A percentile compares a stretch with the other conserved stretches of the same genome.
Evolutionary conservation across 75 land plant species (phyloP).

Genomic region (Isoetes taiwanensis): DNA sequence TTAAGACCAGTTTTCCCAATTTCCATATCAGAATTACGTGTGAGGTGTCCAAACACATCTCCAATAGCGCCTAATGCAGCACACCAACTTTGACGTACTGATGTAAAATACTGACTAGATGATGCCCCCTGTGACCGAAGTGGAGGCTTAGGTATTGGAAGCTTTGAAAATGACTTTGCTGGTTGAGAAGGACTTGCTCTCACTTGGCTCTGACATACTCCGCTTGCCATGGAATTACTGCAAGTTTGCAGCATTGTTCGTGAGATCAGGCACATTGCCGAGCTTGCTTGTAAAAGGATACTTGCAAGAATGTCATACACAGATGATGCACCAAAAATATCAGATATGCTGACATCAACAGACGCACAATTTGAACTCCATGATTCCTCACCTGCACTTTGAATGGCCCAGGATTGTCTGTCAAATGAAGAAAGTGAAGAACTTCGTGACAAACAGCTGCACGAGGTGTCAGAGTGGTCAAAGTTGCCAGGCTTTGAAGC

Average conservation of each 20-base stretch:
- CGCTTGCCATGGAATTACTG: background rate
- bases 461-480: too few species aligned
- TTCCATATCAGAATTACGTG: background rate
- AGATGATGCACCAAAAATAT: background rate
- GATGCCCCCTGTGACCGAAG: too few species aligned
- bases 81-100: slow-evolving; percentile 18
- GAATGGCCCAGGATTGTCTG: too few species aligned
- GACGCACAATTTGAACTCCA: too few species aligned
- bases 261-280: background rate
- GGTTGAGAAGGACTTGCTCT: background rate
- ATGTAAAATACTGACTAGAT: background rate
- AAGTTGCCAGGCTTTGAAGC: too few species aligned
- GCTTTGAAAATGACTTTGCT: too few species aligned
- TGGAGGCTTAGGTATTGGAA: too few species aligned
- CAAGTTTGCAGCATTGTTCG: background rate
- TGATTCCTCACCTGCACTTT: too few species aligned
- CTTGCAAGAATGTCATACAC: background rate
- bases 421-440: too few species aligned
- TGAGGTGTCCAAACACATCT: slow-evolving; percentile 3
- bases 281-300: background rate
- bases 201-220: background rate
- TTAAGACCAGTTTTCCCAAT: background rate
- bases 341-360: too few species aligned
- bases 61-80: slow-evolving; percentile 15
- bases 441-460: too few species aligned